phyloP scores from a whole-genome alignment of 2,329 filamentous ascomycete species.

The Trichoderma breve region DNA sequence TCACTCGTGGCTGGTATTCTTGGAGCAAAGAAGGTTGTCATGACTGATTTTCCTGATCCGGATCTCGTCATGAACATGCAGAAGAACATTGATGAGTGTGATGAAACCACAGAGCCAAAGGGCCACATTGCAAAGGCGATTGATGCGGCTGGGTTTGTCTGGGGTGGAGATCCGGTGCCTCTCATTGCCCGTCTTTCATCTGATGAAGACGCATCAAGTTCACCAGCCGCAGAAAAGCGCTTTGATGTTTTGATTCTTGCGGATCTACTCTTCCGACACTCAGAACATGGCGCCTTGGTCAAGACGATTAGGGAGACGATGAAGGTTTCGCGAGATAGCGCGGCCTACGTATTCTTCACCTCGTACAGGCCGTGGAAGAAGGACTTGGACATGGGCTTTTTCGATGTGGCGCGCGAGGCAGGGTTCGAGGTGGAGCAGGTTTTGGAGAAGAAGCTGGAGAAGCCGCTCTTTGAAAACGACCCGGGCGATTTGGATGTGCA shows the following conservation, averaged over 20 bases:
- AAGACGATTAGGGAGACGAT: constrained; percentile 68
- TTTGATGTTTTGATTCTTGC: constrained; percentile 86
- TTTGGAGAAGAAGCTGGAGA: constrained; percentile 77
- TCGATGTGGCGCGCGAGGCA: constrained; percentile 67
- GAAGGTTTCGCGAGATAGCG: constrained; percentile 51
- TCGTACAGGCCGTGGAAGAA: constrained; percentile 90
- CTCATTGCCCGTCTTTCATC: constrained; percentile 58
- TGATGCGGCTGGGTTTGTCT: constrained; percentile 72
- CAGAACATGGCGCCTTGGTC: constrained; percentile 77
- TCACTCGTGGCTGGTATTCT: constrained; percentile 73
- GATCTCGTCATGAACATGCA: constrained; percentile 79
- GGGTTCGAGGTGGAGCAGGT: constrained; percentile 79
- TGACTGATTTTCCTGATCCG: constrained; percentile 85
- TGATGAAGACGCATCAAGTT: background rate
- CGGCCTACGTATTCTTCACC: constrained; percentile 87
- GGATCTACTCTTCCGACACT: constrained; percentile 88
- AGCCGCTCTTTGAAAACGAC: constrained; percentile 86
- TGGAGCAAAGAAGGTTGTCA: constrained; percentile 68
- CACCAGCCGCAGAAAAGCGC: constrained; percentile 28
- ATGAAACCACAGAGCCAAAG: constrained; percentile 34
- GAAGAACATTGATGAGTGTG: constrained; percentile 66
- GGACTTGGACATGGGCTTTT: constrained; percentile 82
- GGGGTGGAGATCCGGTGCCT: constrained; percentile 65
- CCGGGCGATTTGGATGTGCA: constrained; percentile 78
- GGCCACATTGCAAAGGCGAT: constrained; percentile 40